Percentiles rank a stretch among this genome's conserved stretches.
Evolutionary conservation across 805 yeast genomes (phyloP).

Genomic region (Hanseniaspora nectarophila): DNA sequence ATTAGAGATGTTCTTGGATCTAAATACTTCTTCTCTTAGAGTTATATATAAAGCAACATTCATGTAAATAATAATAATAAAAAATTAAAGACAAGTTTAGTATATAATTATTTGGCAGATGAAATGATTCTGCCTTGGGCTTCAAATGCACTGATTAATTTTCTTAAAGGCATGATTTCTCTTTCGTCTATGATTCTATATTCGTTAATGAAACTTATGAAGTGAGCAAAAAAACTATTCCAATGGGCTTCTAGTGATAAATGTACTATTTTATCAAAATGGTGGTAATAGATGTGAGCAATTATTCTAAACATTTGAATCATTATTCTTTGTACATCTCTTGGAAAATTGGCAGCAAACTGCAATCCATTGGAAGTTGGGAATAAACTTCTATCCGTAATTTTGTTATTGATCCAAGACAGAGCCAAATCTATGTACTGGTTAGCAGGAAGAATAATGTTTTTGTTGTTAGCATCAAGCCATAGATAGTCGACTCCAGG

Average conservation of each 20-base stretch:
- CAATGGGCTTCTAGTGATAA: constrained; percentile 90
- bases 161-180: constrained; percentile 68
- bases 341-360: constrained; percentile 73
- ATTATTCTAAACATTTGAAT: constrained; percentile 89
- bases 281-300: constrained; percentile 90
- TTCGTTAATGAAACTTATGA: constrained; percentile 73
- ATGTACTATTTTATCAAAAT: constrained; percentile 87
- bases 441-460: constrained; percentile 77
- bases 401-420: constrained; percentile 77
- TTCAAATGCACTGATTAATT: constrained; percentile 69
- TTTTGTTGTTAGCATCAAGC: constrained; percentile 71
- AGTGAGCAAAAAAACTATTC: constrained; percentile 95
- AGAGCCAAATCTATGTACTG: constrained; percentile 87
- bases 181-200: constrained; percentile 66
- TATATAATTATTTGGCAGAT: neutral
- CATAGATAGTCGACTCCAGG: constrained; percentile 82
- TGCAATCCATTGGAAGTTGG: constrained; percentile 85
- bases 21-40: constrained; percentile 55
- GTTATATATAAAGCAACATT: neutral
- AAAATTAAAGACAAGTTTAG: neutral
- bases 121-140: constrained; percentile 67
- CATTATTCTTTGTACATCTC: constrained; percentile 75
- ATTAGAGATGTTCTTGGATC: constrained; percentile 61
- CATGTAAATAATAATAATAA: neutral
- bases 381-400: constrained; percentile 78